Evolutionary conservation across 2,329 filamentous ascomycete species (phyloP), one percentile per base, ranked within the genome.

Genomic region (Colletotrichum simmondsii): DNA sequence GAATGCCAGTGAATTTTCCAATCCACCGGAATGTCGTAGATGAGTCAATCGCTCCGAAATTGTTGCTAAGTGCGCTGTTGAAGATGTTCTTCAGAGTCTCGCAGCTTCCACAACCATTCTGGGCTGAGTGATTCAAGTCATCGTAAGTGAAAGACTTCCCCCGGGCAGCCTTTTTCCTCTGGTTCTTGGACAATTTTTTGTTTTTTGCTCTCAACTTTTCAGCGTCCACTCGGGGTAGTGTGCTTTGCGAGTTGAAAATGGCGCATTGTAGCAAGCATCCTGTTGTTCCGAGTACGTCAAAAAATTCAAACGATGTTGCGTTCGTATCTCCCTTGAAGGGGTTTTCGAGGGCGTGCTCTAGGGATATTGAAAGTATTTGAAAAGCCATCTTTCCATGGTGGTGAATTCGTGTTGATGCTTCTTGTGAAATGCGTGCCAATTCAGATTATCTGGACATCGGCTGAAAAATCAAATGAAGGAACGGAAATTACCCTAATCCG

Each of bases 11-110:
- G 46, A 42, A 28, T n/a, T 56, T 35, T 0, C 37, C 26, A 2
- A 10, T 28, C 65, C 65, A 67, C 22, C 56, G 57, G 2, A 67
- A 35, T 16, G n/a, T 28, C 11, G 56, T 3, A 37, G n/a, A 46
- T 11, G 2, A 10, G n/a, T 3, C 4, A 0, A 22, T 5, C 5
- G 1, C 5, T 10, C 12, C 1, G 0, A 28, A 5, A 8, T 30
- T 0, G 6, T 54, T 7, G 10, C 4, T 26, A 4, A 28, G 28
- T 22, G 49, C 5, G 8, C 14, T 35, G 4, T 2, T 14, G 14
- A 67, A n/a, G 7, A 67, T 53, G 2, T 7, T 7, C 7, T 53
- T 67, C 1, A 61, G 2, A 5, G 65, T 30, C 19, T 35, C 10
- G 42, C 65, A 67, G 1, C 26, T 54, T 3, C 65, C 56, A 37